Conservation (phyloP, 1,284 basidiomycete genomes). For the Cryptococcus hybrid region DNA sequence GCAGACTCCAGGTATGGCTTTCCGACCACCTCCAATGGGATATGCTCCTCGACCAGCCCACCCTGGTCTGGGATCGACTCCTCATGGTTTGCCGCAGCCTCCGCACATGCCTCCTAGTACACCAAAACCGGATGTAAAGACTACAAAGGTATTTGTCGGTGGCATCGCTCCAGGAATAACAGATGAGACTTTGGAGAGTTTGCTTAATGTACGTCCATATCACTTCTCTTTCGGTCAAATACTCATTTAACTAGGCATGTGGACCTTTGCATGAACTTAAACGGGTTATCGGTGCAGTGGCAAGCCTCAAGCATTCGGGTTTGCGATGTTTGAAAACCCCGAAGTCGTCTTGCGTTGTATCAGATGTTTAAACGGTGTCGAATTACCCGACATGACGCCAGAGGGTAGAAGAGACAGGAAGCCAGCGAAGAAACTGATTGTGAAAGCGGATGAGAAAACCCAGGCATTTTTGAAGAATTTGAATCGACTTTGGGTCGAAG, state of each 20-base stretch:
- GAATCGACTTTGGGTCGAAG: slow-evolving; percentile 72
- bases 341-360: slow-evolving; percentile 82
- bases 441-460: slow-evolving; percentile 93
- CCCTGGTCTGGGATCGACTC: slow-evolving; percentile 27
- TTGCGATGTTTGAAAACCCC: slow-evolving; percentile 87
- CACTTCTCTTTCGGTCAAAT: not conserved
- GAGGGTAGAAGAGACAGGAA: slow-evolving; percentile 59
- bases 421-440: slow-evolving; percentile 79
- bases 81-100: slow-evolving; percentile 21
- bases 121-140: slow-evolving; percentile 44
- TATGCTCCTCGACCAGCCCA: slow-evolving; percentile 19
- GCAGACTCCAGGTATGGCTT: not conserved
- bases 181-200: slow-evolving; percentile 67
- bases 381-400: slow-evolving; percentile 75
- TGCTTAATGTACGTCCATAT: slow-evolving; percentile 65
- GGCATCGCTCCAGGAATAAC: slow-evolving; percentile 90
- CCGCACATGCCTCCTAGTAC: slow-evolving; percentile 12
- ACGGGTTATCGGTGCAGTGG: slow-evolving; percentile 83
- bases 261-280: slow-evolving; percentile 85
- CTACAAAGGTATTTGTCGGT: slow-evolving; percentile 78
- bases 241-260: slow-evolving; percentile 62
- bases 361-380: slow-evolving; percentile 73
- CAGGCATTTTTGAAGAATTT: slow-evolving; percentile 78
- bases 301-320: slow-evolving; percentile 92
- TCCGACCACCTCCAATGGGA: slow-evolving; percentile 5